A percentile compares a stretch with the other conserved stretches of the same genome.
Evolutionary conservation across 257 asterid genomes (phyloP).

Genomic region (Fraxinus quadrangulata): DNA sequence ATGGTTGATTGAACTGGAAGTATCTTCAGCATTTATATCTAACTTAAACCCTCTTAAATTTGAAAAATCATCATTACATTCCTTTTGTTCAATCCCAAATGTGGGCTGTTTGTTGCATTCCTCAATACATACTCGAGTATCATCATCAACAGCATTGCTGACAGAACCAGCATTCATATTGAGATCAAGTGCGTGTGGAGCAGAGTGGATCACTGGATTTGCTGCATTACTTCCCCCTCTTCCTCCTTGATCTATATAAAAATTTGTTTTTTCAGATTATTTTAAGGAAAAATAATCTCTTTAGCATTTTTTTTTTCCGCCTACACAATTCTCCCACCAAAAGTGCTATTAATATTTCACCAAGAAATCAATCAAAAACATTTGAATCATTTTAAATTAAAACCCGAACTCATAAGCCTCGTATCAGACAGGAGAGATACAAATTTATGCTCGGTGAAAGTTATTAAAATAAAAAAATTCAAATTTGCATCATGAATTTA

Average conservation of each 20-base stretch:
- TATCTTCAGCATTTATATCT: slow-evolving; percentile 66
- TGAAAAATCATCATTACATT: neutral
- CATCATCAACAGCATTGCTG: slow-evolving; percentile 27
- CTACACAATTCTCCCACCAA: neutral
- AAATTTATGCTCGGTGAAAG: neutral
- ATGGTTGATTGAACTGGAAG: slow-evolving; percentile 50
- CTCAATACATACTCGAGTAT: slow-evolving; percentile 26
- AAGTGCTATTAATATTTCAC: neutral
- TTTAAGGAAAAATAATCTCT: neutral
- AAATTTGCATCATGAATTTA: neutral
- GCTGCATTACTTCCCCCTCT: slow-evolving; percentile 28
- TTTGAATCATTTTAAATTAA: neutral
- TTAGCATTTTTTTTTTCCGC: neutral
- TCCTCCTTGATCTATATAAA: slow-evolving; percentile 49
- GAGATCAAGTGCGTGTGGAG: slow-evolving; percentile 50
- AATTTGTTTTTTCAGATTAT: slow-evolving; percentile 17
- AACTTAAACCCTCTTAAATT: slow-evolving; percentile 47
- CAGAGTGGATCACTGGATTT: slow-evolving; percentile 27
- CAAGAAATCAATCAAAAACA: neutral
- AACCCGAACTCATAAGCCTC: slow-evolving; percentile 2
- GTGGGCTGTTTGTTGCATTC: slow-evolving; percentile 28
- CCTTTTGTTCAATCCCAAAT: slow-evolving; percentile 27
- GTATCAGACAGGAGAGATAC: neutral
- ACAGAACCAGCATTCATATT: slow-evolving; percentile 45
- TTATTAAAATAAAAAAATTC: no score